Base-by-base conservation (phyloP, 495 filamentous ascomycete species). In the Aspergillus sclerotiicarbonarius region DNA sequence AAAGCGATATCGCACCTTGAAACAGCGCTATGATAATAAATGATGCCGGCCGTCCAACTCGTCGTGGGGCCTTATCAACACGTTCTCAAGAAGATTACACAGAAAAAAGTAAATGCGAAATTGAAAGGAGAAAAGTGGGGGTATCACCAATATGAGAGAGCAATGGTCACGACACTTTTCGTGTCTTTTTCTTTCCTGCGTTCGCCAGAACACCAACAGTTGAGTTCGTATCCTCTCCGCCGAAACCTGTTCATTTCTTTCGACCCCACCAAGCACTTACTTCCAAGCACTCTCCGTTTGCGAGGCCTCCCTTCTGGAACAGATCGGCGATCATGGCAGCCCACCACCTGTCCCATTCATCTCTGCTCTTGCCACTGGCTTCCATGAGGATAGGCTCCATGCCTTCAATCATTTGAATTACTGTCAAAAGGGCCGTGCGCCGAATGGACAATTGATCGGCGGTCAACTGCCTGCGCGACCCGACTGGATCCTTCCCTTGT, bases 261-360 rank as follows among this genome's bases (percentile, higher is more conserved):
- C 79, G 78, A 61, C 90, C 92, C 87, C 90, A 95, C 91, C 91
- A 96, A n/a, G 90, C 92, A 52, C 92, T 92, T 56, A 94, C 83
- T 78, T 97, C 92, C 45, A 98, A 74, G 71, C 91, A 95, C 73
- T 98, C 92, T 43, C 92, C 91, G 76, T 84, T 90, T 33, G 84
- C 83, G 21, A 90, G 85, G 19, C 91, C 89, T 45, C 86, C 84
- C 58, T 90, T 83, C 65, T 89, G 87, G 60, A 96, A 79, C 67
- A 96, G 76, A 74, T 92, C 89, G 43, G 82, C 82, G 78, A 88
- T 93, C 88, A 96, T 89, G 62, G 87, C 89, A 33, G 88, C 84
- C 76, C 88, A 86, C 92, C 91, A 96, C 41, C 84, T 77, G 69
- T 96, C 90, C 91, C 91, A 98, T 72, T 96, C 93, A 60, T 95